Evolutionary conservation across 257 asterid genomes (phyloP), one percentile per base, ranked within the genome.

Genomic region (Rhazya stricta): DNA sequence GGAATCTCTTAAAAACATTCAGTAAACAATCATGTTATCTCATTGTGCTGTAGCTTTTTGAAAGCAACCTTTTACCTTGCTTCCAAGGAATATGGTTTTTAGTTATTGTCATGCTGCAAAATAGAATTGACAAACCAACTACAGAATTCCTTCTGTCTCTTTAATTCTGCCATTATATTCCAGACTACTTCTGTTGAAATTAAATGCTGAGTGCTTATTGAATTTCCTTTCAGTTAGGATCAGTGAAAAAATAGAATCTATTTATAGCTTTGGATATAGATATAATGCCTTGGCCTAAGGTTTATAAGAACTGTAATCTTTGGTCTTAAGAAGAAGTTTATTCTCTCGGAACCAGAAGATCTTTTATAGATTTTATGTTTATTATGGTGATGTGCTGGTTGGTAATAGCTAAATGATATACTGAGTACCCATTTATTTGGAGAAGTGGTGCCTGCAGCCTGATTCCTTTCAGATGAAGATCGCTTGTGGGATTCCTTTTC

Each of bases 61-160:
- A 85, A 85, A 83, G 82, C 82, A 74, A 79, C 80, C 67, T 68
- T 60, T 78, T 72, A 79, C 72, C 84, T 76, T 71, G 62, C 71
- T 76, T 70, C 21, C 42, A 32, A n/a, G 66, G 71, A 60, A 34
- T 81, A 72, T 81, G 79, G 73, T 83, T 74, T 75, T 41, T 41
- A 73, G 81, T 81, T 83, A 45, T 45, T 66, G 71, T 85, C 87
- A 75, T 72, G 81, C 58, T 79, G 83, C 43, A 61, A 67, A 74
- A 74, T 45, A 23, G 76, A 81, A 67, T 81, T 77, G 85, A 81
- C 78, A 63, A 50, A 54, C 83, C 79, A 83, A 74, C 85, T n/a
- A 74, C 29, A 74, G 54, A 74, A 60, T 67, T 61, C 69, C 67
- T 29, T 70, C 34, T 71, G 53, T 42, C 54, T 66, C 78, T 65